Base-by-base conservation (phyloP, 306 rosid genomes). In the Trifolium pratense region DNA sequence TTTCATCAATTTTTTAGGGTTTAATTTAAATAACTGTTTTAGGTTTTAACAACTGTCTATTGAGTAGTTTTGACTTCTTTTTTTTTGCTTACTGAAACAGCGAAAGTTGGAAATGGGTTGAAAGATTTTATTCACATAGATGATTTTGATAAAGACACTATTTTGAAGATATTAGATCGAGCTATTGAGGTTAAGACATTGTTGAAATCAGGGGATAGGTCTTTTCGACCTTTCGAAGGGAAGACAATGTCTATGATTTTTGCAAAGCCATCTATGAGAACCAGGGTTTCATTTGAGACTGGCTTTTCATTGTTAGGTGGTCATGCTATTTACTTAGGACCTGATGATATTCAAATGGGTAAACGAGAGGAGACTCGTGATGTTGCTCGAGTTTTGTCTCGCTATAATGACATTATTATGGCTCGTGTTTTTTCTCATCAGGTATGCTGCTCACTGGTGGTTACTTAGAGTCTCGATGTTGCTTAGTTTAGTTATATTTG, bases 341-440 rank as follows among this genome's bases (percentile, higher is more conserved):
- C 99, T 4, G 74, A 91, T 82, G 97, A 90, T 53, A 95, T 95
- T 70, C 99, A 91, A 77, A 95, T 95, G 96, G 99, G 97, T 7
- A 91, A 91, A 88, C 89, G 97, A 71, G 99, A 95, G 87, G 99
- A 95, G 85, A 91, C 97, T 75, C 85, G 96, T 36, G 99, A 95
- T 66, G 75, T 95, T 36, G 99, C 99, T 31, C 96, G 96, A 43
- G 99, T 91, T 83, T 78, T 91, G 82, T 90, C 80, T 78, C 39
- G 96, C 68, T 95, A 91, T 29, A 91, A 91, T 75, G 99, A 95
- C 81, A 83, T 91, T 49, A 79, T 95, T 36, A 95, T 91, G 99
- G 99, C 97, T 15, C 97, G 97, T 23, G 96, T 91, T 79, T 91
- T 91, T 82, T 88, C 92, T 71, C 99, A 95, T 86, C 91, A 88